These are phyloP conservation scores for Auricularia sp. DNA, from an alignment of 768 basidiomycete genomes.

Conservation along the genomic window DNA sequence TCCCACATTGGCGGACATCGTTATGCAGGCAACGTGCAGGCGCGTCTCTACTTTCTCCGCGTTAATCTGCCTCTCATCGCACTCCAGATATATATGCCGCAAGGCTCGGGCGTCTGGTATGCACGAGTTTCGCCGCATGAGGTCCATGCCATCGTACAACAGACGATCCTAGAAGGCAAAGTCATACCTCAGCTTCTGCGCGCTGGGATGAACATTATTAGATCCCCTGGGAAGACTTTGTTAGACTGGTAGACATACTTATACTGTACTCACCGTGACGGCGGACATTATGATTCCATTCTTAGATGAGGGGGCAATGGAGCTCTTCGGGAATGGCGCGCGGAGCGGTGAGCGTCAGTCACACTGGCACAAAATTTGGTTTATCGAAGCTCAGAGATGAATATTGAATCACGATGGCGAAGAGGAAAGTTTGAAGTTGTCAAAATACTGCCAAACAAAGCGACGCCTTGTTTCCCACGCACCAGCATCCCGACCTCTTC, in stretches of 20 bases:
- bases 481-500: no score
- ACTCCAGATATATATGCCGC: slow-evolving; percentile 71
- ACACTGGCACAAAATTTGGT: no score
- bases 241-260: background rate
- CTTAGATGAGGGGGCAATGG: no score
- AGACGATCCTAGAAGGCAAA: slow-evolving; percentile 78
- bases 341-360: no score
- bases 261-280: background rate
- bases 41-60: slow-evolving; percentile 31
- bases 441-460: no score
- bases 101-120: slow-evolving; percentile 84
- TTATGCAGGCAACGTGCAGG: slow-evolving; percentile 85
- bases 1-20: slow-evolving; percentile 93
- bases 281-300: background rate
- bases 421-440: no score
- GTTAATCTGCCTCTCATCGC: background rate
- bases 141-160: slow-evolving; percentile 73
- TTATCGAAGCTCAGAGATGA: no score
- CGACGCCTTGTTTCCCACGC: no score
- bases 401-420: no score
- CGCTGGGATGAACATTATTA: slow-evolving; percentile 66
- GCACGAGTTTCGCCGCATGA: slow-evolving; percentile 89
- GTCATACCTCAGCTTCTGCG: slow-evolving; percentile 82
- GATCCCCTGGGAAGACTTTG: slow-evolving; percentile 11
- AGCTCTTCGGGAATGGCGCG: no score